phyloP scores from a whole-genome alignment of 306 rosid species.

The Fagus sylvatica region DNA sequence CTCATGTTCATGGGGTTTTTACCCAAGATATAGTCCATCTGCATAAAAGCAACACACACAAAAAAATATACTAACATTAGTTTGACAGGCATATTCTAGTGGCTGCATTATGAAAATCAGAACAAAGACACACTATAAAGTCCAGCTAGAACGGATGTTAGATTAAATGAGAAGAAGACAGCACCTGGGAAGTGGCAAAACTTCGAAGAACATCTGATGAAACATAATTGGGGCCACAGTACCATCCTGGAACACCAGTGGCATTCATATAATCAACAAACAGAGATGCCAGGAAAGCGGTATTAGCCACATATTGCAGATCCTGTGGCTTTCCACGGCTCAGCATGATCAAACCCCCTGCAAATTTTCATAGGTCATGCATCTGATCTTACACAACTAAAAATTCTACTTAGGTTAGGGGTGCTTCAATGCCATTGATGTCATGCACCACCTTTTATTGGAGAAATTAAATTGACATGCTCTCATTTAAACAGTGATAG shows the following conservation, averaged over 20 bases:
- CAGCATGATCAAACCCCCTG: conserved; percentile 61
- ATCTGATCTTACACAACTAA: not conserved
- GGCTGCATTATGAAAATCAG: too few species aligned
- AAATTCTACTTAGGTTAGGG: too few species aligned
- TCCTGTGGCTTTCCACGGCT: conserved; percentile 45
- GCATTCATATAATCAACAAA: conserved; percentile 61
- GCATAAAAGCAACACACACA: conserved; percentile 2
- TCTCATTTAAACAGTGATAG: too few species aligned
- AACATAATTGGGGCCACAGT: conserved; percentile 43
- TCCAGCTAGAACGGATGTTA: not conserved
- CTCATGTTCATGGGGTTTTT: conserved; percentile 68
- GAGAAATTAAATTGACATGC: too few species aligned
- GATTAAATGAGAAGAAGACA: not conserved
- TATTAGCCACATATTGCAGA: conserved; percentile 62
- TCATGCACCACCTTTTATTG: too few species aligned
- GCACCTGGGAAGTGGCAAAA: conserved; percentile 70
- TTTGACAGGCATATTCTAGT: not conserved
- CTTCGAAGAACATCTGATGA: conserved; percentile 28
- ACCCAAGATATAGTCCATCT: conserved; percentile 71
- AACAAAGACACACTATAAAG: not conserved
- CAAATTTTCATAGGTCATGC: conserved; percentile 1
- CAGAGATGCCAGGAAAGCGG: conserved; percentile 66
- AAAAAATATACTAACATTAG: not conserved
- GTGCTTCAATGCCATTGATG: too few species aligned
- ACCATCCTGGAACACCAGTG: conserved; percentile 50